Evolutionary conservation across 352 stramenopile species (phyloP).

Genomic region (Phytopythium delawarense): DNA sequence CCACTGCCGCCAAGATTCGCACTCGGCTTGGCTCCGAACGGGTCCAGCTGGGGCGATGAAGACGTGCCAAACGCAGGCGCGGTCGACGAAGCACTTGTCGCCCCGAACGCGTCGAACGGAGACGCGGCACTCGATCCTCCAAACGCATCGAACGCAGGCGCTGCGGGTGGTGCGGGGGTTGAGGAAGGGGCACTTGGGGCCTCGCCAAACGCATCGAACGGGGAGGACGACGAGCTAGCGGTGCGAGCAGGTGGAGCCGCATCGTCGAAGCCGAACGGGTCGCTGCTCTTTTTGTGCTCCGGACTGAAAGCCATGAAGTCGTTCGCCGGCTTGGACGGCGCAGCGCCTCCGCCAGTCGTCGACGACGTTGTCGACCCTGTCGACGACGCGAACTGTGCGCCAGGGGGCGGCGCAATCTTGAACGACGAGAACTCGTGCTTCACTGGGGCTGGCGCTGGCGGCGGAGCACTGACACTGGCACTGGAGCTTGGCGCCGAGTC

Average conservation of each 20-base stretch:
- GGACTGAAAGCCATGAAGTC: conserved; percentile 73
- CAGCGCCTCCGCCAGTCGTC: conserved; percentile 6
- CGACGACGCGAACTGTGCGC: conserved; percentile 36
- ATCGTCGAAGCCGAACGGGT: conserved; percentile 57
- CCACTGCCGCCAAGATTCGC: conserved; percentile 13
- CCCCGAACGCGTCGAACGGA: conserved; percentile 33
- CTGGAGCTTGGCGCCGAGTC: conserved; percentile 15
- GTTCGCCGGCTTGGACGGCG: conserved; percentile 20
- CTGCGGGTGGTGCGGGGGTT: conserved; percentile 12
- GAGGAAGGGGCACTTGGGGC: conserved; percentile 15
- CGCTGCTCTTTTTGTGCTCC: conserved; percentile 26
- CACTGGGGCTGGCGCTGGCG: conserved; percentile 20
- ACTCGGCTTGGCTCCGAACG: background rate
- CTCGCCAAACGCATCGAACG: conserved; percentile 37
- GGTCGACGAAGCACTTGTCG: conserved; percentile 14
- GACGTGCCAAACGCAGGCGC: background rate
- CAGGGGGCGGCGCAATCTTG: conserved; percentile 61
- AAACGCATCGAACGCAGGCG: conserved; percentile 17
- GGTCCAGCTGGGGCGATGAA: background rate
- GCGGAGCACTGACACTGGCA: conserved; percentile 14
- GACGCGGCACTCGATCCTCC: conserved; percentile 2
- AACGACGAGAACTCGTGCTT: conserved; percentile 56
- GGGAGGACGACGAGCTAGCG: conserved; percentile 21
- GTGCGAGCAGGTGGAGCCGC: conserved; percentile 17
- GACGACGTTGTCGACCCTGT: conserved; percentile 12